Evolutionary conservation across 768 basidiomycete species (phyloP), one percentile per base, ranked within the genome.

Genomic region (Podaxis carcinomalis): DNA sequence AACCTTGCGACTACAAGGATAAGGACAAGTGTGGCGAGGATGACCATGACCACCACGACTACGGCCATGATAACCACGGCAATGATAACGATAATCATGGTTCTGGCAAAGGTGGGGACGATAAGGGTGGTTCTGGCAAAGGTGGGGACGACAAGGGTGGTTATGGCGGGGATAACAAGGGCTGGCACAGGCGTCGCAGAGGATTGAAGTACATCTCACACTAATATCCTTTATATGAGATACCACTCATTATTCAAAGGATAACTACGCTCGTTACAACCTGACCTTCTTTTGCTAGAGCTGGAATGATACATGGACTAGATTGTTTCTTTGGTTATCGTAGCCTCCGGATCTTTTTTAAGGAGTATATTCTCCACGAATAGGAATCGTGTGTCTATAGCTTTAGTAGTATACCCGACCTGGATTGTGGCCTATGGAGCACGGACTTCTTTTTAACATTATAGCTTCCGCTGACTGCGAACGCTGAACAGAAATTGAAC

Each of bases 281-380:
- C 36, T 25, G 13, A 37, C 57, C 21, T 19, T 50, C 21, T 37
- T 36, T 28, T 21, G 21, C 16, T 35, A 35, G 32, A 44, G 40
- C 39, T 52, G 14, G n/a, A 35, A 14, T 46, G 32, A 44, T 40
- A 7, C 42, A 56, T 66, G 68, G 61, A 65, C 69, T 46, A 55
- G 11, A 19, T 59, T 13, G 49, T 40, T 11, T 23, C n/a, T 39
- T 9, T 23, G 19, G 10, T 16, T 44, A 44, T 59, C 23, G 19
- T 42, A 40, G 25, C 35, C 27, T 50, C 58, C 25, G 19, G 25
- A 28, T 2, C n/a, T 32, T 58, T 36, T 49, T 50, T 46, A 11
- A 19, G 44, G 28, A 14, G 23, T 58, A 50, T 50, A 50, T 58
- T 58, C 50, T 50, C n/a, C 57, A 51, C 28, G 46, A 57, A 44